A percentile compares a stretch with the other conserved stretches of the same genome.
Evolutionary conservation across 139 green algal species (phyloP).

Genomic region (Spirogloea muscicola): DNA sequence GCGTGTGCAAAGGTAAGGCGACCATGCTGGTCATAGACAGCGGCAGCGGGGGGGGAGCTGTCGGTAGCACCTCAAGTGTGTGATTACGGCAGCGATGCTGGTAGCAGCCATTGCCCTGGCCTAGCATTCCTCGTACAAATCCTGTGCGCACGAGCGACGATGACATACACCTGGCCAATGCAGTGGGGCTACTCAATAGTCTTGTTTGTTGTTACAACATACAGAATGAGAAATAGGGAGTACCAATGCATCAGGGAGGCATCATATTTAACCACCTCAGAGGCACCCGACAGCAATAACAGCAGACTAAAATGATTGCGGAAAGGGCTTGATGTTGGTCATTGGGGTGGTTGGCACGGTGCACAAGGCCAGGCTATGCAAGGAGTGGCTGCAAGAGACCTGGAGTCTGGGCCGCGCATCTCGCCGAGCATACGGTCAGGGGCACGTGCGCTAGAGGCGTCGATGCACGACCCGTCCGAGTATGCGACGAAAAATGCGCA

Average conservation of each 20-base stretch:
- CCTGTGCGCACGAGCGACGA: not conserved
- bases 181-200: too few relatives aligned
- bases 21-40: not conserved
- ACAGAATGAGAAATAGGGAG: too few relatives aligned
- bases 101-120: conserved; percentile 11
- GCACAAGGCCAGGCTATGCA: too few relatives aligned
- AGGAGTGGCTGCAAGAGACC: too few relatives aligned
- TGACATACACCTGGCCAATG: conserved; percentile 5
- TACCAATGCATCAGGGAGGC: too few relatives aligned
- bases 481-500: conserved; percentile 7
- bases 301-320: too few relatives aligned
- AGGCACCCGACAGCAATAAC: too few relatives aligned
- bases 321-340: too few relatives aligned
- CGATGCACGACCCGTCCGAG: conserved; percentile 14
- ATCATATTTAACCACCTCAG: too few relatives aligned
- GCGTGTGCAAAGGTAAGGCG: not conserved
- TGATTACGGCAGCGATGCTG: conserved; percentile 4
- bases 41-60: not conserved
- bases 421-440: conserved; percentile 1
- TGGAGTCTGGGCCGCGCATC: not conserved
- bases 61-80: not conserved
- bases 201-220: too few relatives aligned
- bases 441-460: not conserved
- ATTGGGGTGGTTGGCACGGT: too few relatives aligned
- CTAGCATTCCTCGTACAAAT: not conserved